Conservation (phyloP, 768 basidiomycete species). For the Macrocybe gigantea region DNA sequence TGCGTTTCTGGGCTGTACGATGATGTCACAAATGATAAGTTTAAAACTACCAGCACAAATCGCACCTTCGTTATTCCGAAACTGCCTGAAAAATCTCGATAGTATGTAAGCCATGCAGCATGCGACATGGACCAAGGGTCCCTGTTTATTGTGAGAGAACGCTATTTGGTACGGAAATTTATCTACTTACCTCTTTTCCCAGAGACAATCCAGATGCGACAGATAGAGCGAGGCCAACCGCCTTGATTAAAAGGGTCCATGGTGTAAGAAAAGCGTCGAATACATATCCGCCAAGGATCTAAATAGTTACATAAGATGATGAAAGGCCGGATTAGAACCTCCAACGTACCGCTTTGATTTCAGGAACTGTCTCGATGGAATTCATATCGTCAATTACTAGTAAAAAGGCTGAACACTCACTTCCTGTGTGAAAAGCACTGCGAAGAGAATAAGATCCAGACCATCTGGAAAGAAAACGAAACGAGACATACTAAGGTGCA, state of each 20-base stretch:
- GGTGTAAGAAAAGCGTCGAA: constrained; percentile 82
- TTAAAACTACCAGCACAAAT: background rate
- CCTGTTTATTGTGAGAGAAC: constrained; percentile 30
- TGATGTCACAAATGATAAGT: background rate
- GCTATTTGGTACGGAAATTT: constrained; percentile 2
- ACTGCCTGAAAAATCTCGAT: constrained; percentile 61
- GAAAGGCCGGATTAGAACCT: background rate
- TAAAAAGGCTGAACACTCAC: constrained; percentile 33
- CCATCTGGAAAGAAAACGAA: background rate
- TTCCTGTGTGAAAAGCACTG: constrained; percentile 78
- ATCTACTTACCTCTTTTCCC: constrained; percentile 65
- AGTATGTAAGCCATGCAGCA: constrained; percentile 76
- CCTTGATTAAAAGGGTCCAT: constrained; percentile 84
- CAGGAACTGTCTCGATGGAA: constrained; percentile 45
- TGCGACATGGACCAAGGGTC: constrained; percentile 81
- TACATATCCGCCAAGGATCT: constrained; percentile 83
- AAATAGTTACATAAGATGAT: background rate
- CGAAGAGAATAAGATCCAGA: constrained; percentile 5
- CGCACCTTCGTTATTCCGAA: constrained; percentile 72
- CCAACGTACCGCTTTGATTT: constrained; percentile 67
- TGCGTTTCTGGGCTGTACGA: constrained; percentile 65
- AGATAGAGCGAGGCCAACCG: constrained; percentile 73
- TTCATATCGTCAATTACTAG: background rate
- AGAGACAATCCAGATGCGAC: constrained; percentile 83
- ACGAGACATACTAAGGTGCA: constrained; percentile 57